Conservation (phyloP, 306 rosid species). For the Vigna radiata region DNA sequence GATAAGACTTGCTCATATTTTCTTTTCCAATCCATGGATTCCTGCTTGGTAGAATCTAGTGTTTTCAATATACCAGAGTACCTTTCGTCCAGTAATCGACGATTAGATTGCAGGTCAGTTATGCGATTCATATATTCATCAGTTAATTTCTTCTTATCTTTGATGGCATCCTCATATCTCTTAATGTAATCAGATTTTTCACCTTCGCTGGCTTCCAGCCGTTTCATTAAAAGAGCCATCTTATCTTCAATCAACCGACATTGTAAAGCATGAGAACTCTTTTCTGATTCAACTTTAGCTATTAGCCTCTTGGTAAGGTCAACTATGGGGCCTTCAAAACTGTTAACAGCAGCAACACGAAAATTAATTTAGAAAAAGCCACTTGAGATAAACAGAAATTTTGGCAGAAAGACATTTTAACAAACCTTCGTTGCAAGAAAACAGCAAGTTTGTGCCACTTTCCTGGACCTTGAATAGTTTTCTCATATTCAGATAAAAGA, state of each 20-base stretch:
- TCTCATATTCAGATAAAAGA: constrained; percentile 81
- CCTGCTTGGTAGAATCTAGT: constrained; percentile 79
- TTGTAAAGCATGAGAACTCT: constrained; percentile 67
- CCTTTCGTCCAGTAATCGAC: constrained; percentile 74
- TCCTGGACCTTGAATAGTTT: constrained; percentile 80
- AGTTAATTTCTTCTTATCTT: constrained; percentile 82
- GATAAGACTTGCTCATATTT: constrained; percentile 73
- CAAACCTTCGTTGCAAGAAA: constrained; percentile 86
- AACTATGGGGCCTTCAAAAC: constrained; percentile 88
- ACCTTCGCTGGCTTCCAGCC: constrained; percentile 81
- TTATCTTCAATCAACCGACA: constrained; percentile 80
- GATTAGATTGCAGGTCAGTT: constrained; percentile 75
- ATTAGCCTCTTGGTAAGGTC: constrained; percentile 76
- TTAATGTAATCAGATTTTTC: constrained; percentile 80
- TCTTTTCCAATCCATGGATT: constrained; percentile 83
- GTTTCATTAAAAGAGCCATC: constrained; percentile 72
- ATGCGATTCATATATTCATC: constrained; percentile 90
- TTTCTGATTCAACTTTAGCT: constrained; percentile 84
- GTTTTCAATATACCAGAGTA: constrained; percentile 69
- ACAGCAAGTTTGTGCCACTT: constrained; percentile 85
- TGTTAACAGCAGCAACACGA: constrained; percentile 43
- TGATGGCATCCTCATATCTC: constrained; percentile 84
- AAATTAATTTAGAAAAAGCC: background rate
- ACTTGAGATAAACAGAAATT: background rate
- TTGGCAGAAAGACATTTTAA: constrained; percentile 10